Evolutionary conservation across 2,329 filamentous ascomycete genomes (phyloP).

Genomic region (Elsinoe australis): DNA sequence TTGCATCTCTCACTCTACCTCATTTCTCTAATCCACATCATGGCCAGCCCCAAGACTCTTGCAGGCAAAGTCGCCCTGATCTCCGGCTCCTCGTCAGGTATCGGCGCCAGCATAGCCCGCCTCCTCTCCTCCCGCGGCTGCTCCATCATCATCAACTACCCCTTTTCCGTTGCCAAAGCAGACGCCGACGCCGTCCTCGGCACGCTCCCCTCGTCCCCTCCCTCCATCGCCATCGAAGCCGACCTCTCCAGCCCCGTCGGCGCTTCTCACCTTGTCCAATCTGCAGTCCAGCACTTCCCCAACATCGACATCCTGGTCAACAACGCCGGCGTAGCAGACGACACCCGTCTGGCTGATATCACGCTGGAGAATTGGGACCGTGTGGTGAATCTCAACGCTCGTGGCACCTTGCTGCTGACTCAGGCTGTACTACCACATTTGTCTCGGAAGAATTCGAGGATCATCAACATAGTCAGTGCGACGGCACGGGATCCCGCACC

Average conservation of each 20-base stretch:
- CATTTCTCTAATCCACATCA: too few species aligned
- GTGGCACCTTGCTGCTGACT: conserved; percentile 37
- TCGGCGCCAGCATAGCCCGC: conserved; percentile 42
- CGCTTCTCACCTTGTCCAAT: conserved; percentile 32
- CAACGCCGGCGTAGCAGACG: conserved; percentile 27
- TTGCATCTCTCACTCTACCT: too few species aligned
- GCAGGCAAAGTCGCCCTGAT: conserved; percentile 13
- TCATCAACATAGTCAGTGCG: conserved; percentile 39
- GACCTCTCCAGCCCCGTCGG: conserved; percentile 36
- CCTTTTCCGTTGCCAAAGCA: conserved; percentile 26
- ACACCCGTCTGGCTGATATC: conserved; percentile 22
- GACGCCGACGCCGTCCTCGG: conserved; percentile 29
- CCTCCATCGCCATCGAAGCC: conserved; percentile 35
- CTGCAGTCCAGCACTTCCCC: conserved; percentile 31
- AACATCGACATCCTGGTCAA: conserved; percentile 36
- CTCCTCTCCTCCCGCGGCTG: conserved; percentile 39
- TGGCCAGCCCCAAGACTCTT: conserved; percentile 14
- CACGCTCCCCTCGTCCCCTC: conserved; percentile 25
- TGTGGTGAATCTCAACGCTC: conserved; percentile 37
- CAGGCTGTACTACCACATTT: conserved; percentile 36
- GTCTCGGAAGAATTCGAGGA: conserved; percentile 30
- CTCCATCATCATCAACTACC: conserved; percentile 45
- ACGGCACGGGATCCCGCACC: conserved; percentile 31
- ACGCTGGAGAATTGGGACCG: conserved; percentile 31
- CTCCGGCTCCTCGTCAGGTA: conserved; percentile 36